Evolutionary conservation across 768 basidiomycete species (phyloP), one percentile per base, ranked within the genome.

Genomic region (Boletus sensibilis): DNA sequence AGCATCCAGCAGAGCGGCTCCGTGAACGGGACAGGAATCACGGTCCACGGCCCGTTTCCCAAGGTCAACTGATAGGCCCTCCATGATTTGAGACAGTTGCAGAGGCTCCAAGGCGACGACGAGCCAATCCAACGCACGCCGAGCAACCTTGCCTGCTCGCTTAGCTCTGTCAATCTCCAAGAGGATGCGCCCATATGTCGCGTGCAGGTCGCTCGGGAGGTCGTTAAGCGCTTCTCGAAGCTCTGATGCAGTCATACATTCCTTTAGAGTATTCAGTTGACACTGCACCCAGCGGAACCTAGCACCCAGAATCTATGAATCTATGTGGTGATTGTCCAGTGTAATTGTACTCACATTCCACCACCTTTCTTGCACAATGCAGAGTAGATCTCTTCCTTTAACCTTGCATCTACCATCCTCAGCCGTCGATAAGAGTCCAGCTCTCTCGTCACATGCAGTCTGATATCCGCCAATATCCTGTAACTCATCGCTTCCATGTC

Each of bases 201-300:
- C 33, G 2, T 57, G 12, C 2, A 60, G 59, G 39, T 43, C 57
- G 1, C 4, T 21, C 1, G 56, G 57, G 11, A 58, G 59, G 23
- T 46, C 25, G 2, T n/a, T 23, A 0, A 60, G 52, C n/a, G 49
- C 50, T 51, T 46, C n/a, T 9, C 45, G 44, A 16, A 60, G 14
- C 25, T 42, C 13, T 14, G 5, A 10, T 1, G 16, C 0, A 18
- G 56, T 54, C 12, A 18, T 4, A 23, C 59, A 60, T 38, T 21
- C 11, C 25, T 50, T 58, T 0, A 60, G 34, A 0, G 25, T n/a
- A 29, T 38, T 33, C 5, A 60, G 38, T 20, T 58, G 59, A 34
- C 59, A 60, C 21, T 48, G 34, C 5, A 58, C 52, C 59, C 59
- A 60, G 5, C 52, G 56, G 14, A 60, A 58, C 59, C 56, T 55